These are phyloP conservation scores for Selaginella moellendorffii DNA, from an alignment of 75 land plant genomes.

Conservation along the genomic window DNA sequence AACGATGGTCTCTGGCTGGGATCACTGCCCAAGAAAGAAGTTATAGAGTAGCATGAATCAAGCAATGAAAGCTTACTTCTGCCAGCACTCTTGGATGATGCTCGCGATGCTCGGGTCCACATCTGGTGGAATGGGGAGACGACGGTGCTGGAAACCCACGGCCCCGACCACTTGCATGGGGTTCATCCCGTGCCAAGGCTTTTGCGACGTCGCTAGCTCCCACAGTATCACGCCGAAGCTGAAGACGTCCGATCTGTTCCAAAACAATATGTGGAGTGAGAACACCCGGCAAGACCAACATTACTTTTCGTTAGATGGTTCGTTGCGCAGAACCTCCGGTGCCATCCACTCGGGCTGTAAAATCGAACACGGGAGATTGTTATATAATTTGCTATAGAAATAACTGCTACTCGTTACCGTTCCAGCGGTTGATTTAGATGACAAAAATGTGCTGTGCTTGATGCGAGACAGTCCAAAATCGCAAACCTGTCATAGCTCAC, in stretches of 20 bases:
- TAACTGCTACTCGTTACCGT: slow-evolving; percentile 31
- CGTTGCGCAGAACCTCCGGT: slow-evolving; percentile 81
- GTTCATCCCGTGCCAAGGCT: slow-evolving; percentile 89
- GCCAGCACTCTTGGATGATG: slow-evolving; percentile 58
- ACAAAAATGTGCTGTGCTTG: slow-evolving; percentile 71
- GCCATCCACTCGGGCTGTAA: slow-evolving; percentile 94
- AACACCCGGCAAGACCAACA: no score
- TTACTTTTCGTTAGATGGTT: slow-evolving; percentile 88
- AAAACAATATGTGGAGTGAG: no score
- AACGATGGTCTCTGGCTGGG: slow-evolving; percentile 65
- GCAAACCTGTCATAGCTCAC: slow-evolving; percentile 46
- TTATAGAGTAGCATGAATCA: neutral
- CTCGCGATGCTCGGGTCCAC: slow-evolving; percentile 63
- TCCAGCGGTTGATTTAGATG: slow-evolving; percentile 79
- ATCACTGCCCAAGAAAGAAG: slow-evolving; percentile 29
- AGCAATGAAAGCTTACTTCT: slow-evolving; percentile 76
- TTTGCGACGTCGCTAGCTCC: slow-evolving; percentile 70
- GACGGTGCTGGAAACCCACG: slow-evolving; percentile 78
- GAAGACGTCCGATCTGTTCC: slow-evolving; percentile 73
- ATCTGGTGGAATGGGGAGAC: slow-evolving; percentile 66
- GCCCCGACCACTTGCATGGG: slow-evolving; percentile 96
- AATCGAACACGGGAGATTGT: neutral
- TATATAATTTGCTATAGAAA: neutral
- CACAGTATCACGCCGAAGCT: slow-evolving; percentile 87
- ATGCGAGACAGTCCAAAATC: slow-evolving; percentile 81